Conservation (phyloP, 2,329 filamentous ascomycete genomes). For the Sclerotinia subarctica region DNA sequence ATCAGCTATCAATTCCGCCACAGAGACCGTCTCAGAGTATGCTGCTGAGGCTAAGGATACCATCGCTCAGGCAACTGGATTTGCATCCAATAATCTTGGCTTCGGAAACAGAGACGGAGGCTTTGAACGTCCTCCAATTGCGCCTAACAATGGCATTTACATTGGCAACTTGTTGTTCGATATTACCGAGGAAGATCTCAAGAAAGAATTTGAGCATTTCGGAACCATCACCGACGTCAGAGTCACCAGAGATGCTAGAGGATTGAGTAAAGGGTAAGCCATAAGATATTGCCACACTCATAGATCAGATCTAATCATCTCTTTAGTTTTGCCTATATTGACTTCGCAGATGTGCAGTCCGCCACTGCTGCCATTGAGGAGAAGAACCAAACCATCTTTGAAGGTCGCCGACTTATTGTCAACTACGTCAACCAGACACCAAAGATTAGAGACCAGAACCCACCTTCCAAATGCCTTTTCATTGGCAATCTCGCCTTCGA, state of each 20-base stretch:
- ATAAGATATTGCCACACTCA: conserved; percentile 8
- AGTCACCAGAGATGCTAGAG: conserved; percentile 58
- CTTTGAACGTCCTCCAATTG: not conserved
- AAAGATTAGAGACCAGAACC: conserved; percentile 34
- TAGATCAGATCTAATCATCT: conserved; percentile 4
- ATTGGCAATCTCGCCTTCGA: conserved; percentile 86
- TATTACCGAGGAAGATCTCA: conserved; percentile 57
- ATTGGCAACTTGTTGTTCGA: conserved; percentile 70
- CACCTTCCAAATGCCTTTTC: conserved; percentile 66
- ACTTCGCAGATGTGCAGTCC: conserved; percentile 52
- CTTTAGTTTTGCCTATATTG: conserved; percentile 62
- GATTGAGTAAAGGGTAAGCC: conserved; percentile 66
- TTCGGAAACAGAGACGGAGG: not conserved
- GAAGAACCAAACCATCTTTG: conserved; percentile 57
- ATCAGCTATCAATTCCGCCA: conserved; percentile 30
- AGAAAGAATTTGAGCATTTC: conserved; percentile 55
- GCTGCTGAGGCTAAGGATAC: conserved; percentile 19
- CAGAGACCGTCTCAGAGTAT: conserved; percentile 19
- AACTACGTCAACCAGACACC: conserved; percentile 47
- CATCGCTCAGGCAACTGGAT: conserved; percentile 22
- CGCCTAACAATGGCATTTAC: conserved; percentile 47
- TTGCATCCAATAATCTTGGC: not conserved
- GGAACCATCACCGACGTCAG: conserved; percentile 52
- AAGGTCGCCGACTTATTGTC: conserved; percentile 62
- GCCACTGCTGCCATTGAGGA: conserved; percentile 55